Evolutionary conservation across 1,284 basidiomycete species (phyloP).

Genomic region (Fomitopsis palustris): DNA sequence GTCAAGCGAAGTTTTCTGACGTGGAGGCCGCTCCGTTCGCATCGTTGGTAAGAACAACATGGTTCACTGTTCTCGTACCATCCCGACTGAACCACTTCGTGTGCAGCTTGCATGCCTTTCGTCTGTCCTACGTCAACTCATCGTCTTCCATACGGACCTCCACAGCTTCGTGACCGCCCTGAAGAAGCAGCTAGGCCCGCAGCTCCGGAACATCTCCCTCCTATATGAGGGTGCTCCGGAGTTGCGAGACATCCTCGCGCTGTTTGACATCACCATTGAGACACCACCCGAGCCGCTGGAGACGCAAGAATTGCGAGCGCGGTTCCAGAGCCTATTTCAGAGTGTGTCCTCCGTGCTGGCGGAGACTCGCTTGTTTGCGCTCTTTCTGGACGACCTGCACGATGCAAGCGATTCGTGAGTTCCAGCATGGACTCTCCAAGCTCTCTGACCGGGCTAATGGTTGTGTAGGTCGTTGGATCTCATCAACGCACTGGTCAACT

Average conservation of each 20-base stretch:
- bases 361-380: constrained; percentile 60
- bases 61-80: background rate
- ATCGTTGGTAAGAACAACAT: constrained; percentile 44
- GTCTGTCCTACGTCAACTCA: constrained; percentile 64
- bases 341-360: constrained; percentile 65
- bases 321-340: constrained; percentile 66
- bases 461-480: constrained; percentile 54
- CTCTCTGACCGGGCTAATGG: background rate
- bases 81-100: background rate
- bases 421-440: background rate
- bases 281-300: constrained; percentile 51
- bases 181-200: constrained; percentile 58
- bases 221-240: constrained; percentile 69
- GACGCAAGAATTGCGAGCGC: constrained; percentile 56
- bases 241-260: constrained; percentile 54
- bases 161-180: constrained; percentile 61
- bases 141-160: constrained; percentile 67
- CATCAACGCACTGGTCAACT: constrained; percentile 58
- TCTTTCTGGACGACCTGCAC: constrained; percentile 70
- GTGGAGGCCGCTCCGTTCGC: constrained; percentile 63
- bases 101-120: constrained; percentile 60
- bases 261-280: constrained; percentile 50
- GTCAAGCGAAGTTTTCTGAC: constrained; percentile 67
- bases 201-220: constrained; percentile 62
- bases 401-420: constrained; percentile 67